These are phyloP conservation scores for Phytophthora niederhauseri DNA, from an alignment of 352 stramenopile species.

Conservation along the genomic window DNA sequence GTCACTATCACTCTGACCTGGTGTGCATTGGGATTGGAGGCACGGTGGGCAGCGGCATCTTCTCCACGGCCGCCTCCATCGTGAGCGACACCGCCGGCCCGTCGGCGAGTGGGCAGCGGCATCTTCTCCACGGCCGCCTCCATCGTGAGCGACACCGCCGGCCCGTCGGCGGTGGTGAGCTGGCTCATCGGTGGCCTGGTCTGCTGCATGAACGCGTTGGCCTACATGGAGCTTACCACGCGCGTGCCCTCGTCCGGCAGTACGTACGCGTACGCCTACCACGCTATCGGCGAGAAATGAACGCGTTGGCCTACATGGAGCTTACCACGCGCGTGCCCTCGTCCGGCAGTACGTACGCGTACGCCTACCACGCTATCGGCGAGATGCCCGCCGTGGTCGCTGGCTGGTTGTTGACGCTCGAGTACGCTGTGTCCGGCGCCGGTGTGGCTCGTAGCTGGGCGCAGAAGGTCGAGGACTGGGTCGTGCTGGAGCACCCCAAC, in stretches of 20 bases:
- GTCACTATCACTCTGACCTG: slow-evolving; percentile 70
- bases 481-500: slow-evolving; percentile 33
- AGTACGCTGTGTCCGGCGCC: slow-evolving; percentile 85
- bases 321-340: slow-evolving; percentile 78
- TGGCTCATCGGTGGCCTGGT: slow-evolving; percentile 79
- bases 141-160: slow-evolving; percentile 78
- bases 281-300: slow-evolving; percentile 86
- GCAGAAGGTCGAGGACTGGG: slow-evolving; percentile 79
- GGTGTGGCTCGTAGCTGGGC: slow-evolving; percentile 91
- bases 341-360: slow-evolving; percentile 88
- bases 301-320: slow-evolving; percentile 85
- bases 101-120: slow-evolving; percentile 61
- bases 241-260: slow-evolving; percentile 81
- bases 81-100: slow-evolving; percentile 77
- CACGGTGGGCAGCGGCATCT: slow-evolving; percentile 58
- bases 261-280: slow-evolving; percentile 91
- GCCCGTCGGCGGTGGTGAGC: slow-evolving; percentile 70
- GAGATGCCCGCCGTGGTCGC: slow-evolving; percentile 88
- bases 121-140: slow-evolving; percentile 53
- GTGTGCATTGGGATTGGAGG: slow-evolving; percentile 85
- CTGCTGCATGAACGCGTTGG: slow-evolving; percentile 72
- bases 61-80: slow-evolving; percentile 60
- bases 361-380: slow-evolving; percentile 87
- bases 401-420: slow-evolving; percentile 78
- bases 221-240: slow-evolving; percentile 85